Conservation (phyloP, 345 rosid genomes). For the Lepidium sativum region DNA sequence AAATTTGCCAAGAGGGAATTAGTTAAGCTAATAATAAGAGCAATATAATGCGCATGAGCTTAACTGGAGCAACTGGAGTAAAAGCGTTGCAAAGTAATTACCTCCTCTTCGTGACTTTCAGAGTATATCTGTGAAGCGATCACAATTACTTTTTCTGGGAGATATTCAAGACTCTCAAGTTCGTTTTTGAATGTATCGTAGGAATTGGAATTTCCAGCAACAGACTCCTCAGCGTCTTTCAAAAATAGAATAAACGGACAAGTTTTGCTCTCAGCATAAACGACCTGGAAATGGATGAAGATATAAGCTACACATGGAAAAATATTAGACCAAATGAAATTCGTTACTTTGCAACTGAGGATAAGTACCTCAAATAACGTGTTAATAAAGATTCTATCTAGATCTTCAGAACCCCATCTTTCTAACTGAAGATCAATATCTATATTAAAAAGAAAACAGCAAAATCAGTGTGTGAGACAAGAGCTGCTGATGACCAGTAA, state of each 20-base stretch:
- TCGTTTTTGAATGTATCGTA: constrained; percentile 53
- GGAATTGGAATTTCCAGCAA: constrained; percentile 60
- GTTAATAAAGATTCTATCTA: constrained; percentile 55
- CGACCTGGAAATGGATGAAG: constrained; percentile 41
- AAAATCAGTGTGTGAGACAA: constrained; percentile 7
- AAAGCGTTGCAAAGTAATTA: constrained; percentile 23
- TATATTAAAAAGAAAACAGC: constrained; percentile 21
- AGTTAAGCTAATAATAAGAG: neutral
- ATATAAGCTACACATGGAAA: neutral
- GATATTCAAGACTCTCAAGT: constrained; percentile 58
- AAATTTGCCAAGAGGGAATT: neutral
- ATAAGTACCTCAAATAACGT: constrained; percentile 73
- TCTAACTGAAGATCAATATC: constrained; percentile 64
- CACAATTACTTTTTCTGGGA: constrained; percentile 73
- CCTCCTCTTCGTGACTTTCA: constrained; percentile 80
- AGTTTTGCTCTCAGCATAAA: constrained; percentile 57
- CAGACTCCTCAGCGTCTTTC: constrained; percentile 91
- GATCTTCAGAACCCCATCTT: constrained; percentile 39
- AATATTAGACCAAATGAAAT: neutral
- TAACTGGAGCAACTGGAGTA: neutral
- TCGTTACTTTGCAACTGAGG: neutral
- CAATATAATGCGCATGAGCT: neutral
- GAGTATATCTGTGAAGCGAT: constrained; percentile 70
- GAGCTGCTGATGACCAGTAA: constrained; percentile 11
- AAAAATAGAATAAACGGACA: constrained; percentile 78